Evolutionary conservation across 2,329 filamentous ascomycete species (phyloP), one percentile per base, ranked within the genome.

Genomic region (Cladophialophora immunda): DNA sequence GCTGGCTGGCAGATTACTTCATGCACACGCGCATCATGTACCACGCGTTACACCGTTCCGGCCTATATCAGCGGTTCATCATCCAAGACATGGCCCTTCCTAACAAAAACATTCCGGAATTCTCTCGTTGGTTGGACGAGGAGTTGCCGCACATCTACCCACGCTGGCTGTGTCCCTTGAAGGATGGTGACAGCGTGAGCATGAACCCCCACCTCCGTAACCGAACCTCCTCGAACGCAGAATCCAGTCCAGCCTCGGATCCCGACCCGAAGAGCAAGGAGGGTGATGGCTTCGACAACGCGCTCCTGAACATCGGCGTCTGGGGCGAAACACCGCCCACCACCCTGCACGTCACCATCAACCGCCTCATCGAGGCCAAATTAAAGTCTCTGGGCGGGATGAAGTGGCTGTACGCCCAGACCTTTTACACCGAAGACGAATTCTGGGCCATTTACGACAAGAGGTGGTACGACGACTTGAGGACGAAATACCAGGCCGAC

Each of bases 361-460:
- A 96, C 78, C 86, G 90, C 34, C 84, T 83, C 52, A 83, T 96
- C 22, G 93, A 96, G 80, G 79, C 81, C 22, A 90, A 90, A 75
- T 85, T 94, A 3, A 81, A 82, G 56, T 83, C 87, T 70, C 84
- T 95, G 0, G 89, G 89, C 55, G 93, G 92, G 2, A 87, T 91
- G 81, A 96, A 96, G 81, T 95, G 92, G 90, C 82, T 96, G 13
- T 96, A 97, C 78, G 92, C 92, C 2, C 91, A 94, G 74, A 90
- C 92, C 0, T 96, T 93, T 80, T 95, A 95, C 77, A 84, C 86
- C n/a, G 86, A 91, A 66, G 74, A 79, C 4, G 80, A 82, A 64
- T 82, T 82, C 69, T 82, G 80, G 80, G 61, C 70, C 5, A 78
- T 80, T 55, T 81, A 81, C 67, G 76, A 82, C 61, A 75, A 75